phyloP scores from a whole-genome alignment of 1,284 basidiomycete species.

The Cutaneotrichosporon cyanovorans region DNA sequence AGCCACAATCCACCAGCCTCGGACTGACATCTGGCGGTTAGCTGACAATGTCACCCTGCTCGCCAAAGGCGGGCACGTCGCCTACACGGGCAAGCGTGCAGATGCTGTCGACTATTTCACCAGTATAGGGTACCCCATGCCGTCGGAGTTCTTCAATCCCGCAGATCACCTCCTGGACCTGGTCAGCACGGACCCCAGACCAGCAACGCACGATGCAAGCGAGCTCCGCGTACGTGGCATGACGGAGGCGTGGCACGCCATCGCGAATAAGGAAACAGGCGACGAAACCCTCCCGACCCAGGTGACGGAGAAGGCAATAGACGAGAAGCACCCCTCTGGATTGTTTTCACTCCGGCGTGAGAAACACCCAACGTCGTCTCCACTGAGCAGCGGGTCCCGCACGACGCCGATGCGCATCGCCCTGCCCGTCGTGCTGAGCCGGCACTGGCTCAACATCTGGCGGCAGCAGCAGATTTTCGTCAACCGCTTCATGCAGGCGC shows the following conservation, averaged over 20 bases:
- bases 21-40: slow-evolving; percentile 49
- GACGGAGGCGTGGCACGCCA: slow-evolving; percentile 16
- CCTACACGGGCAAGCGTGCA: slow-evolving; percentile 31
- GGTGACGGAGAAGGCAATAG: neutral
- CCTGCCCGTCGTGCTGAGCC: slow-evolving; percentile 41
- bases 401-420: slow-evolving; percentile 42
- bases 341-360: too few relatives aligned
- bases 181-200: slow-evolving; percentile 42
- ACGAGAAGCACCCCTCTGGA: neutral
- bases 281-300: slow-evolving; percentile 4
- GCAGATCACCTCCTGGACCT: slow-evolving; percentile 47
- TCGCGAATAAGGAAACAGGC: slow-evolving; percentile 9
- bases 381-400: slow-evolving; percentile 13
- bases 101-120: slow-evolving; percentile 39
- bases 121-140: slow-evolving; percentile 40
- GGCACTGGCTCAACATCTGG: slow-evolving; percentile 45
- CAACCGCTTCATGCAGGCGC: slow-evolving; percentile 42
- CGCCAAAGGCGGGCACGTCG: slow-evolving; percentile 50
- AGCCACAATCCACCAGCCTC: slow-evolving; percentile 53
- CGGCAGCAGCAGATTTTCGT: slow-evolving; percentile 44
- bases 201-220: slow-evolving; percentile 19
- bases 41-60: slow-evolving; percentile 51
- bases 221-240: slow-evolving; percentile 19
- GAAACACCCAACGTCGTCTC: neutral
- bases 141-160: slow-evolving; percentile 43